Percentiles rank a stretch among this genome's conserved stretches.
Conservation (phyloP, 805 yeast genomes). For the Metschnikowia shivogae region DNA sequence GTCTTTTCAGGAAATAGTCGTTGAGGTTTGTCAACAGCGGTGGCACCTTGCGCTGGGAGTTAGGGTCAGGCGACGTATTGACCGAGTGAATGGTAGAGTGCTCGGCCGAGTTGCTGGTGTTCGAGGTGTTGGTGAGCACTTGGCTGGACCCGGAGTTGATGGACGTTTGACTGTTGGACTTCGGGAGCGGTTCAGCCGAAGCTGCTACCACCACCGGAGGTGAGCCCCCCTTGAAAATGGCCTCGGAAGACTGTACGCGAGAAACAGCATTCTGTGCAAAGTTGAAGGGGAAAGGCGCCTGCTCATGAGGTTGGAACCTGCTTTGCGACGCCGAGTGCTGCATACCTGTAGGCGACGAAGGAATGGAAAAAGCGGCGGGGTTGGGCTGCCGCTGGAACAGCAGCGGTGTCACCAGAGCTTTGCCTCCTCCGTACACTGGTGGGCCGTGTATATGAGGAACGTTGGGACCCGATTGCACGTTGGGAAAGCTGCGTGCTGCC, state of each 20-base stretch:
- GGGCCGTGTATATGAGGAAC: constrained; percentile 5
- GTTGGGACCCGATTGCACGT: constrained; percentile 10
- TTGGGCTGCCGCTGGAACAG: constrained; percentile 10
- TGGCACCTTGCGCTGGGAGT: constrained; percentile 8
- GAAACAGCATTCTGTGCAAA: neutral
- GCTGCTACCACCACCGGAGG: neutral
- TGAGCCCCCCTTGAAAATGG: constrained; percentile 4
- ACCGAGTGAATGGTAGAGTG: constrained; percentile 27
- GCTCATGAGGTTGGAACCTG: constrained; percentile 1
- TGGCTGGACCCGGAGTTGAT: constrained; percentile 20
- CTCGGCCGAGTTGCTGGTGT: constrained; percentile 22
- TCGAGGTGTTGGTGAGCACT: constrained; percentile 26
- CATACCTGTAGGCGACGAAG: constrained; percentile 26
- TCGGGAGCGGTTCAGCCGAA: constrained; percentile 12
- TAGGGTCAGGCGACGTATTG: constrained; percentile 33
- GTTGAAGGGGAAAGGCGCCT: constrained; percentile 1
- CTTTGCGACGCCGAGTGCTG: constrained; percentile 2
- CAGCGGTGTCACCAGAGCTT: neutral
- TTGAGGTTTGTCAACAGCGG: constrained; percentile 31
- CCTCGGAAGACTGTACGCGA: constrained; percentile 16
- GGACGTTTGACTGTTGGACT: constrained; percentile 26
- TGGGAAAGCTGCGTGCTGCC: neutral
- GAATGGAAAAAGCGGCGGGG: constrained; percentile 26
- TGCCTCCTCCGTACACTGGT: neutral
- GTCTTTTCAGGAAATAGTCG: constrained; percentile 29